A percentile compares a stretch with the other conserved stretches of the same genome.
These are phyloP conservation scores for Petunia hybrid DNA, from an alignment of 305 asterid species.

Conservation along the genomic window DNA sequence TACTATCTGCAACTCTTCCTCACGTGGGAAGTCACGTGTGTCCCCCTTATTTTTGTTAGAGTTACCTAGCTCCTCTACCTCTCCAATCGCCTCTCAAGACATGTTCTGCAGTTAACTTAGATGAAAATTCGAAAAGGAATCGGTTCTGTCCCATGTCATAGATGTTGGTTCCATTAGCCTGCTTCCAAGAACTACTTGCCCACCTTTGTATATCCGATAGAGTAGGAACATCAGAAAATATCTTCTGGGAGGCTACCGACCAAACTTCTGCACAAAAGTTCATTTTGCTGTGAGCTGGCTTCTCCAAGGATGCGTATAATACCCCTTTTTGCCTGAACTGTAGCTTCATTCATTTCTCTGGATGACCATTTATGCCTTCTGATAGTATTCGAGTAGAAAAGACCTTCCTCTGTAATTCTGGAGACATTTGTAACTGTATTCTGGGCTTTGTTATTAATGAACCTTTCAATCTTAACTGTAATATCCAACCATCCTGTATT, in stretches of 20 bases:
- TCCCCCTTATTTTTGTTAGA: too few species aligned
- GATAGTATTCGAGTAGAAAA: not conserved
- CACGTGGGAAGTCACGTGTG: too few species aligned
- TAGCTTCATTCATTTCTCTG: not conserved
- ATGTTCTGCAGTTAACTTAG: not conserved
- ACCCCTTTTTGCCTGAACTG: not conserved
- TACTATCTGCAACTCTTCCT: too few species aligned
- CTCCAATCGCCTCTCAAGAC: not conserved
- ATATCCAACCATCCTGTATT: not conserved
- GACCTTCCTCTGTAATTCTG: not conserved
- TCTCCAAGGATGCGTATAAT: not conserved
- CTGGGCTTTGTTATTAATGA: too few species aligned
- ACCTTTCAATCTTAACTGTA: not conserved
- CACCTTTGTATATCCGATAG: too few species aligned
- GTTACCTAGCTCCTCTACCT: too few species aligned
- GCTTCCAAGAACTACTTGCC: not conserved
- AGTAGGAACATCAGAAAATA: not conserved
- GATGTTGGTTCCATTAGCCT: not conserved
- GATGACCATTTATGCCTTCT: not conserved
- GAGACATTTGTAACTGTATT: too few species aligned
- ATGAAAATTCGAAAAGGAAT: not conserved
- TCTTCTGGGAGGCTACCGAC: not conserved
- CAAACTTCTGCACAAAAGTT: not conserved
- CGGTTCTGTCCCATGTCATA: not conserved
- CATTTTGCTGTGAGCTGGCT: not conserved